Conservation (phyloP, 257 asterid genomes). For the Nicotiana obtusifolia region DNA sequence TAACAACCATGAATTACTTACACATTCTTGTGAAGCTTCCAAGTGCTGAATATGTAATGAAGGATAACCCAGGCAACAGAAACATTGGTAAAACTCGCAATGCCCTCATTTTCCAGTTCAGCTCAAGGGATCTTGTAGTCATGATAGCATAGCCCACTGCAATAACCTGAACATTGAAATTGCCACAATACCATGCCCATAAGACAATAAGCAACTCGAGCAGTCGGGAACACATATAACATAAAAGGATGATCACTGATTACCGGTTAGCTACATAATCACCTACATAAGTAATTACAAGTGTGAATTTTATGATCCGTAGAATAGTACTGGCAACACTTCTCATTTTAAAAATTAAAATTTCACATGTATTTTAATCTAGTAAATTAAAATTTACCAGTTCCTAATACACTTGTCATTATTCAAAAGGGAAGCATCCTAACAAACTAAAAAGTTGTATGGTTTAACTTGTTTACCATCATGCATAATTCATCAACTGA, state of each 20-base stretch:
- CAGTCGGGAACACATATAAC: neutral
- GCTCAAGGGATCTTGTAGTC: slow-evolving; percentile 65
- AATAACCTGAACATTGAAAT: slow-evolving; percentile 43
- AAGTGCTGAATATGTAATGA: slow-evolving; percentile 42
- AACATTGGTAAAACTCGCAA: slow-evolving; percentile 83
- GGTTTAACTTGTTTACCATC: neutral
- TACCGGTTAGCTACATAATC: neutral
- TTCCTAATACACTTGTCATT: neutral
- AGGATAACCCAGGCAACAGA: slow-evolving; percentile 61
- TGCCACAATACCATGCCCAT: neutral
- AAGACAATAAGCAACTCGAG: neutral
- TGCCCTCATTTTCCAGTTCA: slow-evolving; percentile 92
- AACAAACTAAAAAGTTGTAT: neutral
- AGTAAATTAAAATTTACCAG: neutral
- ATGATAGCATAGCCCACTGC: slow-evolving; percentile 83
- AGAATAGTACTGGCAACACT: neutral
- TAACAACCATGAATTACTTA: slow-evolving; percentile 35
- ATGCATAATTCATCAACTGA: no score
- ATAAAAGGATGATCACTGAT: neutral
- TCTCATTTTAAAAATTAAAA: neutral
- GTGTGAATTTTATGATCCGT: neutral
- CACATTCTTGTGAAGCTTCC: slow-evolving; percentile 69
- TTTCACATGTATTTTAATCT: neutral
- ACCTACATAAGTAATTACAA: neutral
- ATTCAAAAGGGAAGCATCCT: neutral